Evolutionary conservation across 2,329 filamentous ascomycete species (phyloP).

Genomic region (Aspergillus sp.): DNA sequence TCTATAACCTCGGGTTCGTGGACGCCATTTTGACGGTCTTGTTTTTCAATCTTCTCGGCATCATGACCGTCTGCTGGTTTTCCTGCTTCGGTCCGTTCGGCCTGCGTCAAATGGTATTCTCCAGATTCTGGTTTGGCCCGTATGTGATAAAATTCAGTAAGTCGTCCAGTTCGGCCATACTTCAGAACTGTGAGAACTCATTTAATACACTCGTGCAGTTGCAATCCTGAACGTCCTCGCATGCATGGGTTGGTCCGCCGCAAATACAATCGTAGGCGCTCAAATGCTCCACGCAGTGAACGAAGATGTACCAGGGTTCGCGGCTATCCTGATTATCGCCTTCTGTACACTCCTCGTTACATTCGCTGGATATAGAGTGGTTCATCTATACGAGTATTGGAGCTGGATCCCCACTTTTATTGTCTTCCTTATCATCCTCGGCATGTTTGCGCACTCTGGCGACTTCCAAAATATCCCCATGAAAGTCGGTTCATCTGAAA

Average conservation of each 20-base stretch:
- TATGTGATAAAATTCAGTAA: conserved; percentile 67
- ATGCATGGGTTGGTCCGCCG: conserved; percentile 72
- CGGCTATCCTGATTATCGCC: conserved; percentile 73
- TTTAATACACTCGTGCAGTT: conserved; percentile 43
- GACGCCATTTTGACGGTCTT: conserved; percentile 71
- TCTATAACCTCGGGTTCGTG: conserved; percentile 70
- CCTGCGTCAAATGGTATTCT: conserved; percentile 77
- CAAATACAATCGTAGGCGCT: conserved; percentile 78
- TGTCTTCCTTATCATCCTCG: conserved; percentile 71
- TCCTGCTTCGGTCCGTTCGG: conserved; percentile 77
- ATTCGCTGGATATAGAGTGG: conserved; percentile 73
- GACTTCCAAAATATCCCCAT: conserved; percentile 65
- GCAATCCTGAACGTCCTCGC: conserved; percentile 70
- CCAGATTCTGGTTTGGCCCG: conserved; percentile 74
- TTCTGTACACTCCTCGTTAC: conserved; percentile 67
- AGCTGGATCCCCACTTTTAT: conserved; percentile 72
- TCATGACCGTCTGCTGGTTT: conserved; percentile 72
- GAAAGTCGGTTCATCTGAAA: conserved; percentile 57
- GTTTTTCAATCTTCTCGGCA: conserved; percentile 74
- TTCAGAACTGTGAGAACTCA: neutral
- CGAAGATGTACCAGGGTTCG: conserved; percentile 65
- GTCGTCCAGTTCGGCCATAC: conserved; percentile 24
- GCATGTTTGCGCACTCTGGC: conserved; percentile 66
- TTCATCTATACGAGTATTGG: conserved; percentile 75
- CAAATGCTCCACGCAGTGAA: conserved; percentile 77